Evolutionary conservation across 352 stramenopile species (phyloP).

Genomic region (Sclerospora graminicola): DNA sequence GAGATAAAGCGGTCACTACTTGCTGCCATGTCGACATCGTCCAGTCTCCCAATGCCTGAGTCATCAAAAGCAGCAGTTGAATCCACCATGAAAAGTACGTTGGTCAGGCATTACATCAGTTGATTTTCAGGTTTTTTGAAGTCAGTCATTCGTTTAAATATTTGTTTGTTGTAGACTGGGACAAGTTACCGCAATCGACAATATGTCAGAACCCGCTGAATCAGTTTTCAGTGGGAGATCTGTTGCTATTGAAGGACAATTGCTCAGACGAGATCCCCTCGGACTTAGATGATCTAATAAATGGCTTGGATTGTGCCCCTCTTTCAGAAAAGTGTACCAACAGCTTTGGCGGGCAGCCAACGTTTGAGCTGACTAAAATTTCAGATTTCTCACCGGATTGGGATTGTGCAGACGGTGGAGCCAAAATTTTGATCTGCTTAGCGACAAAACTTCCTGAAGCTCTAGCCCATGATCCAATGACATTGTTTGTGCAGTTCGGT

Average conservation of each 20-base stretch:
- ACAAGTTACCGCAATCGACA: slow-evolving; percentile 20
- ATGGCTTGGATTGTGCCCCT: slow-evolving; percentile 7
- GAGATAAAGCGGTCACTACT: slow-evolving; percentile 30
- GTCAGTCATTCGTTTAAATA: neutral
- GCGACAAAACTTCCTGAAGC: slow-evolving; percentile 29
- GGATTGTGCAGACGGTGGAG: slow-evolving; percentile 63
- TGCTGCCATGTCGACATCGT: slow-evolving; percentile 4
- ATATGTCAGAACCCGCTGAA: slow-evolving; percentile 4
- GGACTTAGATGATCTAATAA: slow-evolving; percentile 22
- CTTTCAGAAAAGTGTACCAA: slow-evolving; percentile 2
- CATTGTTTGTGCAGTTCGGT: slow-evolving; percentile 73
- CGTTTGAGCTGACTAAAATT: slow-evolving; percentile 38
- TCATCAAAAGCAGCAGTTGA: slow-evolving; percentile 30
- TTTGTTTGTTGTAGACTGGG: slow-evolving; percentile 32
- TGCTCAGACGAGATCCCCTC: slow-evolving; percentile 22
- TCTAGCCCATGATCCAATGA: slow-evolving; percentile 11
- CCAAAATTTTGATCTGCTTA: slow-evolving; percentile 78
- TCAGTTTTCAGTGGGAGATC: slow-evolving; percentile 12
- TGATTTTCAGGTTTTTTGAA: slow-evolving; percentile 1
- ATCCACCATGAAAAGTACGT: slow-evolving; percentile 45
- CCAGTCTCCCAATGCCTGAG: slow-evolving; percentile 1
- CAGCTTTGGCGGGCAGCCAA: slow-evolving; percentile 12
- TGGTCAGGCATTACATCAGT: neutral
- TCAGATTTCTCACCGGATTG: slow-evolving; percentile 80
- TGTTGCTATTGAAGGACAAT: slow-evolving; percentile 24